Percentiles rank a stretch among this genome's conserved stretches.
phyloP scores from a whole-genome alignment of 192 early-diverging fungal genomes.

The Backusella parvicylindrica region DNA sequence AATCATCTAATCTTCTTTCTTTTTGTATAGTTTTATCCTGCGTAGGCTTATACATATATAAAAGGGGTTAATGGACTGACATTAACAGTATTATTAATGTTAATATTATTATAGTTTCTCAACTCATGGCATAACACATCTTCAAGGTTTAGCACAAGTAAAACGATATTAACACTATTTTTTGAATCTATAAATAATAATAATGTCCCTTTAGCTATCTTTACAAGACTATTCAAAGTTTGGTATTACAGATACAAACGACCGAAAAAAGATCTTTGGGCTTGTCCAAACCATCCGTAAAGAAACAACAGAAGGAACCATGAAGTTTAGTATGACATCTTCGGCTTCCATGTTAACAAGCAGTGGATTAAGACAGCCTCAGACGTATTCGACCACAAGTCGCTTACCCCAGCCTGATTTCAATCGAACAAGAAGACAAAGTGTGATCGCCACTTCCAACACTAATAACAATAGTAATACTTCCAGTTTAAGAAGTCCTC shows the following conservation, averaged over 20 bases:
- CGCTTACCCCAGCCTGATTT: conserved; percentile 16
- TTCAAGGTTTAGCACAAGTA: conserved; percentile 60
- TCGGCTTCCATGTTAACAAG: conserved; percentile 12
- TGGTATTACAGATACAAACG: conserved; percentile 55
- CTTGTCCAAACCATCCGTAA: conserved; percentile 28
- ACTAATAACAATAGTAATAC: background rate
- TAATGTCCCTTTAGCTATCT: conserved; percentile 49
- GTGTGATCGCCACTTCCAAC: background rate
- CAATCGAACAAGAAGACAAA: conserved; percentile 8
- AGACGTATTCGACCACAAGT: background rate
- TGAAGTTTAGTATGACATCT: conserved; percentile 8
- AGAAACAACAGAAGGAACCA: conserved; percentile 20
- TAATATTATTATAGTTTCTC: conserved; percentile 47
- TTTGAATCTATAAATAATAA: background rate
- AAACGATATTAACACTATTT: background rate
- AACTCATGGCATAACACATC: conserved; percentile 50
- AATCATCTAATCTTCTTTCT: conserved; percentile 1
- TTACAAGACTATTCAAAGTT: conserved; percentile 69
- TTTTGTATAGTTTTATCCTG: conserved; percentile 47
- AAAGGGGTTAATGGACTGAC: background rate
- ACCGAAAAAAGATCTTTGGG: conserved; percentile 51
- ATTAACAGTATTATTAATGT: too few species aligned
- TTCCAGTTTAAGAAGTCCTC: background rate
- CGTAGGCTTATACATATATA: conserved; percentile 29
- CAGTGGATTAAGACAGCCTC: conserved; percentile 17